Evolutionary conservation across 352 stramenopile species (phyloP).

Genomic region (Achlya hypogyna): DNA sequence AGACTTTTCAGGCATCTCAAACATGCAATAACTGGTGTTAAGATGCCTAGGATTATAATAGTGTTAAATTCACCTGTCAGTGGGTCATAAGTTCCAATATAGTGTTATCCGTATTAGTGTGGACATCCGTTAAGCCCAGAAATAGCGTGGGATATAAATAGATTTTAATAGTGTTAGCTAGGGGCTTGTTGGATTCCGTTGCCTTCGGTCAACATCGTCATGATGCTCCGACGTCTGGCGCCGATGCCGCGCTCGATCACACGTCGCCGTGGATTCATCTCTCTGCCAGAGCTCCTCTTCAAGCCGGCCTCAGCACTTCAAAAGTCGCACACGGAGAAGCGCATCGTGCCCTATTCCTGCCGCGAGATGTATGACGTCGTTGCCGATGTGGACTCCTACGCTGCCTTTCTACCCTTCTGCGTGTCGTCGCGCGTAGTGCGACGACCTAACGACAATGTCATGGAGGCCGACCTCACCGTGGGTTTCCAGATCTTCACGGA

Average conservation of each 20-base stretch:
- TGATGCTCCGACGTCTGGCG: no score
- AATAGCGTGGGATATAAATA: not conserved
- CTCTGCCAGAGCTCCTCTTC: constrained; percentile 10
- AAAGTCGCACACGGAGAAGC: constrained; percentile 64
- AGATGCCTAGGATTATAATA: no score
- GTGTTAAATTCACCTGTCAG: no score
- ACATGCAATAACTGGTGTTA: no score
- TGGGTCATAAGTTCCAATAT: not conserved
- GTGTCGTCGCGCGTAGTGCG: constrained; percentile 66
- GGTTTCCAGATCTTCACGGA: constrained; percentile 80
- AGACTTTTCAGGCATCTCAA: no score
- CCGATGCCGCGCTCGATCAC: not conserved
- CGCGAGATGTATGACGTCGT: constrained; percentile 78
- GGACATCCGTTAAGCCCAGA: not conserved
- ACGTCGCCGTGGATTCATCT: not conserved
- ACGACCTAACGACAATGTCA: constrained; percentile 61
- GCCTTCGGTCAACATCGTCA: no score
- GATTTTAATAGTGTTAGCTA: no score
- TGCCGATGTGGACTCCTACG: constrained; percentile 57
- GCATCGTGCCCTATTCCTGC: constrained; percentile 63
- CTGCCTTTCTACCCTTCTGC: constrained; percentile 74
- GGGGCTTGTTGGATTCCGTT: no score
- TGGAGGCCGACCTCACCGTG: constrained; percentile 60
- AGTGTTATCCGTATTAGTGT: not conserved
- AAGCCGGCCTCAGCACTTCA: not conserved